These are phyloP conservation scores for Incumbomyces delicatus DNA, from an alignment of 2,329 filamentous ascomycete genomes.

Conservation along the genomic window DNA sequence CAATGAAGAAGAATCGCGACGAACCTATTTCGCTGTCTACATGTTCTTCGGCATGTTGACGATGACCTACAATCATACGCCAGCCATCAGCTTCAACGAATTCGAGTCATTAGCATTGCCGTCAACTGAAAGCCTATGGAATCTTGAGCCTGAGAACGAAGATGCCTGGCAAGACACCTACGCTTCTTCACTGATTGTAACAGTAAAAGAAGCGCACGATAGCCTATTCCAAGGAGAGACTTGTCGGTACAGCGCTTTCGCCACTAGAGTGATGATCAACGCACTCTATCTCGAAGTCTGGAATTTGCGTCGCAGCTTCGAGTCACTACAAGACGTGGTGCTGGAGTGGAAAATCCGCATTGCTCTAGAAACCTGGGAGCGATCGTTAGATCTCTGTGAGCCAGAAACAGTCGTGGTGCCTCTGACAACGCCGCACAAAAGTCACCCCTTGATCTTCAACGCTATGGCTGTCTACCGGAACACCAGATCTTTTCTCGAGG, in stretches of 20 bases:
- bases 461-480: slow-evolving; percentile 96
- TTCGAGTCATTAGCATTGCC: slow-evolving; percentile 89
- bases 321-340: slow-evolving; percentile 91
- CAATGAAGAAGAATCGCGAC: slow-evolving; percentile 88
- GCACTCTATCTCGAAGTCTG: slow-evolving; percentile 95
- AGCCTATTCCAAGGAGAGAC: slow-evolving; percentile 89
- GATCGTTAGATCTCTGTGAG: slow-evolving; percentile 85
- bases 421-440: slow-evolving; percentile 87
- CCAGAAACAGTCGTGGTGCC: slow-evolving; percentile 80
- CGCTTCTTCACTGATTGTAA: slow-evolving; percentile 60
- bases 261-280: slow-evolving; percentile 97
- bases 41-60: slow-evolving; percentile 97
- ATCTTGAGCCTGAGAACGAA: slow-evolving; percentile 68
- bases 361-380: slow-evolving; percentile 97
- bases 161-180: slow-evolving; percentile 74
- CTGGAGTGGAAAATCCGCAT: slow-evolving; percentile 96
- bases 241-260: slow-evolving; percentile 89
- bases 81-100: slow-evolving; percentile 95
- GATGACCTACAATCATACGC: slow-evolving; percentile 94
- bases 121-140: slow-evolving; percentile 91
- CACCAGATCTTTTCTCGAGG: slow-evolving; percentile 80
- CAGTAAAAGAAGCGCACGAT: slow-evolving; percentile 89
- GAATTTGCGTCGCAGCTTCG: slow-evolving; percentile 98
- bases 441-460: slow-evolving; percentile 94
- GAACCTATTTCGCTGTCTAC: slow-evolving; percentile 97